phyloP scores from a whole-genome alignment of 805 yeast species.

The Brettanomyces bruxellensis region DNA sequence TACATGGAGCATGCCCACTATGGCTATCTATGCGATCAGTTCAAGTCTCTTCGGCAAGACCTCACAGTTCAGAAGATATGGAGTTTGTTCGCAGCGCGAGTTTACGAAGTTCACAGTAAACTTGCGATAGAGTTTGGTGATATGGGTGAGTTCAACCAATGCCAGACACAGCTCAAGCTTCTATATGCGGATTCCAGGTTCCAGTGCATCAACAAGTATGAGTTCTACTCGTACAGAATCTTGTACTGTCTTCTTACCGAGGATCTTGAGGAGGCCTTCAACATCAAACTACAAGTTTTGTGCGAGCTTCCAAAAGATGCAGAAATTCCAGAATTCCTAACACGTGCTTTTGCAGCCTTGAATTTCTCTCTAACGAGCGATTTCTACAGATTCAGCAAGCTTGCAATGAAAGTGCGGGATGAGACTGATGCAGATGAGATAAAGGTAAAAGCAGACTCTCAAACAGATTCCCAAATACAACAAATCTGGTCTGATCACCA shows the following conservation, averaged over 20 bases:
- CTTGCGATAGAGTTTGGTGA: constrained; percentile 79
- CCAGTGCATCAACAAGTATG: constrained; percentile 30
- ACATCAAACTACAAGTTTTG: constrained; percentile 24
- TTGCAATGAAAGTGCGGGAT: constrained; percentile 24
- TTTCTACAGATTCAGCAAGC: constrained; percentile 43
- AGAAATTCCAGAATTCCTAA: no score
- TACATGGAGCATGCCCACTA: constrained; percentile 48
- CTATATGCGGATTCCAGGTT: constrained; percentile 38
- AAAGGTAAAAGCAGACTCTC: not conserved
- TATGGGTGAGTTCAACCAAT: constrained; percentile 91
- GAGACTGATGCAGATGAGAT: constrained; percentile 13
- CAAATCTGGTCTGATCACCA: constrained; percentile 4
- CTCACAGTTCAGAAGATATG: constrained; percentile 84
- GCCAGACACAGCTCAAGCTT: constrained; percentile 70
- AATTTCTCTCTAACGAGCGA: constrained; percentile 31
- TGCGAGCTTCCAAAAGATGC: constrained; percentile 1
- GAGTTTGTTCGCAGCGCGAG: constrained; percentile 63
- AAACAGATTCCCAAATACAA: no score
- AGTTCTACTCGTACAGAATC: constrained; percentile 65
- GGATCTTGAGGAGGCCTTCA: constrained; percentile 48
- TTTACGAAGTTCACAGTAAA: constrained; percentile 80
- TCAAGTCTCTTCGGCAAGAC: constrained; percentile 90
- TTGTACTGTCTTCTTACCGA: constrained; percentile 69
- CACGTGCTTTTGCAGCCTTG: constrained; percentile 27
- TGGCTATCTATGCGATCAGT: constrained; percentile 76